Base-by-base conservation (phyloP, 2,329 filamentous ascomycete genomes). In the Xylariaceae sp. region DNA sequence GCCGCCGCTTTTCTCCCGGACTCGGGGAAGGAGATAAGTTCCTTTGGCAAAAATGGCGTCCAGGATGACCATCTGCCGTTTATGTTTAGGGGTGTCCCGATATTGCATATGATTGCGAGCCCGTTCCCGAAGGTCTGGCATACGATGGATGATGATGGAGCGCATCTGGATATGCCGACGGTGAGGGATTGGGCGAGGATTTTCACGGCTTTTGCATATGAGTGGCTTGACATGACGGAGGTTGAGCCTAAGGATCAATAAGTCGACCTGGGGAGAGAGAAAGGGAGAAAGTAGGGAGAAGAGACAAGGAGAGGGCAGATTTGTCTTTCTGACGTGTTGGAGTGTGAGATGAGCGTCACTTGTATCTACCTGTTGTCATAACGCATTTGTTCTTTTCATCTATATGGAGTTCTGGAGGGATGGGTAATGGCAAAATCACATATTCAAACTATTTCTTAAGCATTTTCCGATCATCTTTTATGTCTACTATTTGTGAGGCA, bases 21-120 rank as follows among this genome's bases (percentile, higher is more conserved):
- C 29, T 62, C 64, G 10, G 67, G 69, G 10, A 82, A 77, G 60
- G 65, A 53, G n/a, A 50, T 57, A 0, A 41, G 40, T 8, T 47
- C 59, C 67, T 65, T 68, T 62, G 27, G 66, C 53, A 38, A 48
- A 50, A 52, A 53, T 59, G 54, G 57, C 16, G 76, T 88, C 5
- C 71, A 79, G 49, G 88, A 92, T 59, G 88, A 93, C 55, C 87
- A 93, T 61, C 57, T 90, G 3, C 88, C 88, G 1, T 93, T 93
- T 58, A 79, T 92, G 68, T 70, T 68, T 3, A 75, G 84, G 33
- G 88, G 88, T 1, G 87, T 92, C 0, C 81, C 88, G 38, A 73
- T 91, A 19, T 63, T 93, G 39, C 88, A 92, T 65, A 64, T 92
- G 5, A 90, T 92, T 43, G 82, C 87, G 0, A 73, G 71, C n/a